Evolutionary conservation across 2,329 filamentous ascomycete genomes (phyloP).

Genomic region (Zasmidium angulare): DNA sequence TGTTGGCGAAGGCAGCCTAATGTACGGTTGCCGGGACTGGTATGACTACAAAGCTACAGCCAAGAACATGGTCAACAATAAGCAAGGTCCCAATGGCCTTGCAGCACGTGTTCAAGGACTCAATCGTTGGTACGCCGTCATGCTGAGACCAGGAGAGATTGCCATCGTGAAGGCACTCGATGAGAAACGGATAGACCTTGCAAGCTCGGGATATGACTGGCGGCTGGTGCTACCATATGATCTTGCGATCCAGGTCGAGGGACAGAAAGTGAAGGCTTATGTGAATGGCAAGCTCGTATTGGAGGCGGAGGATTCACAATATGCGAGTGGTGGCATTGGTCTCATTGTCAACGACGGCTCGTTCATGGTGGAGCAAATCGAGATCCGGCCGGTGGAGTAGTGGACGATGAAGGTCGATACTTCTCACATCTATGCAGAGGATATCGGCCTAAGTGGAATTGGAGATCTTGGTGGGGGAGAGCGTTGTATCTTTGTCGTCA

Average conservation of each 20-base stretch:
- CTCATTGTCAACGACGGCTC: neutral
- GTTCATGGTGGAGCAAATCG: neutral
- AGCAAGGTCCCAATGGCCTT: neutral
- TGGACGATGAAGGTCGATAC: neutral
- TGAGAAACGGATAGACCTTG: constrained; percentile 1
- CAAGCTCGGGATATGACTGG: neutral
- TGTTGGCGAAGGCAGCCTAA: neutral
- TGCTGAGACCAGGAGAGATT: neutral
- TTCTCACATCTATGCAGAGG: too few species aligned
- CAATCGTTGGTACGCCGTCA: neutral
- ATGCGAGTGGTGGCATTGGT: neutral
- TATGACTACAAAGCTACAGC: neutral
- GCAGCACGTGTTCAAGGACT: neutral
- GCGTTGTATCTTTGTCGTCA: too few species aligned
- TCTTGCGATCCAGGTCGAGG: neutral
- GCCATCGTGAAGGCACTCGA: constrained; percentile 1
- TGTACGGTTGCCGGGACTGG: constrained; percentile 1
- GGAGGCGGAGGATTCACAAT: neutral
- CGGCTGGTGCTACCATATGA: neutral
- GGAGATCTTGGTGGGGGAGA: too few species aligned
- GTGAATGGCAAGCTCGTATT: neutral
- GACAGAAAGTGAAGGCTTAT: neutral
- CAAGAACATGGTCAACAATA: neutral
- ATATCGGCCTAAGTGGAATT: too few species aligned
- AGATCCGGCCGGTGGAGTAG: neutral